Percentiles rank a stretch among this genome's conserved stretches.
Conservation (phyloP, 1,284 basidiomycete genomes). For the Rhodotorula sp. region DNA sequence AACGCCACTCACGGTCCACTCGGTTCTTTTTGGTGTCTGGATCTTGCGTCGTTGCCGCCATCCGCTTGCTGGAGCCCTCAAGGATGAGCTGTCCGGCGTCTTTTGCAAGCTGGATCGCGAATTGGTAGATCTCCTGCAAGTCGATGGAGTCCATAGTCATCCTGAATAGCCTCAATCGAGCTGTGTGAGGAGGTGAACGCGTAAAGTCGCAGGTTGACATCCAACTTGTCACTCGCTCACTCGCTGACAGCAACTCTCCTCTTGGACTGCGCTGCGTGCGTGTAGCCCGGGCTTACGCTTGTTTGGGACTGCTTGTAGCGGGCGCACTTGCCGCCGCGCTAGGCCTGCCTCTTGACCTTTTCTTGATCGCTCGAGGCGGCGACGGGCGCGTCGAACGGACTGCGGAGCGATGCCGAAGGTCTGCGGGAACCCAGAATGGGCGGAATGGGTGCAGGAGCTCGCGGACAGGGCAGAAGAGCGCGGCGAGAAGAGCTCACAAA, state of each 20-base stretch:
- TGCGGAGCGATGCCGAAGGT: conserved; percentile 1
- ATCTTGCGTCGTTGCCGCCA: conserved; percentile 56
- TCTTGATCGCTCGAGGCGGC: neutral
- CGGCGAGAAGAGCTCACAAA: conserved; percentile 15
- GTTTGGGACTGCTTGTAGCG: neutral
- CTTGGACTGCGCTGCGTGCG: neutral
- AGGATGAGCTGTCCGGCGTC: conserved; percentile 55
- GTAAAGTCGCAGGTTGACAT: neutral
- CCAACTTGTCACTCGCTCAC: neutral
- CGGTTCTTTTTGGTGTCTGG: conserved; percentile 55
- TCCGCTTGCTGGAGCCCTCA: conserved; percentile 54
- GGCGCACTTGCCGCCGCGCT: too few relatives aligned
- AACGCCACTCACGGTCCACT: conserved; percentile 49
- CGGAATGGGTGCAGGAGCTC: conserved; percentile 29
- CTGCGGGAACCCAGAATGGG: conserved; percentile 37
- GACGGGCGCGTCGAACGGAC: too few relatives aligned
- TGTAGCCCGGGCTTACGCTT: too few relatives aligned
- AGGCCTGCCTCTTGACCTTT: too few relatives aligned
- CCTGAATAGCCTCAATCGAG: neutral
- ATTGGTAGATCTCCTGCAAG: conserved; percentile 47
- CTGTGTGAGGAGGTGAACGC: neutral
- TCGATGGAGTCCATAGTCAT: neutral
- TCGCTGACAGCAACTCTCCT: neutral
- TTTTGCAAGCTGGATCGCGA: conserved; percentile 67
- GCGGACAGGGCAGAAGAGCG: conserved; percentile 11